phyloP scores from a whole-genome alignment of 2,329 filamentous ascomycete genomes.

The Cryphonectria nitschkei region DNA sequence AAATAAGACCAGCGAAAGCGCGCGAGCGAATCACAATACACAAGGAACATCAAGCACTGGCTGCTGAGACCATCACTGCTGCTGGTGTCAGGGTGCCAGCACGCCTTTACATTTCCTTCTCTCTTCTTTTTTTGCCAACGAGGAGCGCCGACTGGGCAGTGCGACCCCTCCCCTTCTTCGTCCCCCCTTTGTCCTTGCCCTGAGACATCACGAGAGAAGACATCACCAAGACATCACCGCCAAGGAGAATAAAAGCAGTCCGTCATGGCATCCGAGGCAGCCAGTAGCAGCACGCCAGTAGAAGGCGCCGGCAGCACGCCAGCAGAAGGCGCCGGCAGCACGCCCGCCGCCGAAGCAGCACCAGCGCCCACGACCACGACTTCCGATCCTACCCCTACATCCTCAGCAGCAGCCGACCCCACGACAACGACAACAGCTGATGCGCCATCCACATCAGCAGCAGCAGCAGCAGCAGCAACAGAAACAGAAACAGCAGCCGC shows the following conservation, averaged over 20 bases:
- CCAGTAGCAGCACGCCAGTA: background rate
- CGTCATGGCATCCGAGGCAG: conserved; percentile 27
- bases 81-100: background rate
- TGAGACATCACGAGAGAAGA: background rate
- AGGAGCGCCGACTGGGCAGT: background rate
- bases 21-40: background rate
- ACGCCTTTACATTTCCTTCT: no score
- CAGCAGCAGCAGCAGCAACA: conserved; percentile 2
- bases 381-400: conserved; percentile 9
- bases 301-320: conserved; percentile 7
- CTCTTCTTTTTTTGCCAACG: background rate
- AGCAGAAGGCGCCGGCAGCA: conserved; percentile 8
- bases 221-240: conserved; percentile 5
- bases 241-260: background rate
- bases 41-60: background rate
- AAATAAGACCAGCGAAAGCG: background rate
- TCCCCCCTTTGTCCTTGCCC: background rate
- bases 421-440: conserved; percentile 1
- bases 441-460: background rate
- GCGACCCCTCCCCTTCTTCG: background rate
- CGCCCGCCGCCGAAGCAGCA: conserved; percentile 14
- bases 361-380: conserved; percentile 1
- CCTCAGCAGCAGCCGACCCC: background rate
- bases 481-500: conserved; percentile 1
- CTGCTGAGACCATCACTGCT: background rate